phyloP scores from a whole-genome alignment of 1,284 basidiomycete genomes.

The Ustanciosporium gigantosporum region DNA sequence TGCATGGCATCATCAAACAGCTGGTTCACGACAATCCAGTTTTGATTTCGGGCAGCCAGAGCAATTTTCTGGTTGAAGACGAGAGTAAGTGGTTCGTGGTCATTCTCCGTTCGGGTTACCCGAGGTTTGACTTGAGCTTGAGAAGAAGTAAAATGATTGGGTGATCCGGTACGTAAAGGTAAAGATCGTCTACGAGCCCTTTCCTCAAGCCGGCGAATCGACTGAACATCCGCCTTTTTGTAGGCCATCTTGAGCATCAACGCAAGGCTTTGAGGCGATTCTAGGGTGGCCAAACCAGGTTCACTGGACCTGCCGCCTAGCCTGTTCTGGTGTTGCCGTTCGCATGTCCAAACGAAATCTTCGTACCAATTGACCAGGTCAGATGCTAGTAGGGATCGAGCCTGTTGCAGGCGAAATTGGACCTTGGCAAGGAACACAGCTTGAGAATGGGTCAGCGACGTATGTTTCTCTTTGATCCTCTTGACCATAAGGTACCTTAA shows the following conservation, averaged over 20 bases:
- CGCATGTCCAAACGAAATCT: conserved; percentile 16
- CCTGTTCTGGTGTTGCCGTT: no score
- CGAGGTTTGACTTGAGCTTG: no score
- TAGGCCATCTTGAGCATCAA: conserved; percentile 14
- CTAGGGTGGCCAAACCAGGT: no score
- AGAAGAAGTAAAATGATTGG: no score
- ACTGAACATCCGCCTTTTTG: conserved; percentile 15
- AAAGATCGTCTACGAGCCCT: no score
- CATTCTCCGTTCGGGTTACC: no score
- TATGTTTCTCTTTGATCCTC: no score
- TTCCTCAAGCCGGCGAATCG: conserved; percentile 11
- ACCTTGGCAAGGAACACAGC: conserved; percentile 4
- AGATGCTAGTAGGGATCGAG: conserved; percentile 5
- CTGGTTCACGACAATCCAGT: conserved; percentile 21
- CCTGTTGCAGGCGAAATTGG: conserved; percentile 1
- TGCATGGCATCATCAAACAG: conserved; percentile 8
- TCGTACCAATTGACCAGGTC: conserved; percentile 23
- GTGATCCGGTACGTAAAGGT: no score
- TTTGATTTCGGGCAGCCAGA: conserved; percentile 10
- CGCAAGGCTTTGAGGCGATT: conserved; percentile 8
- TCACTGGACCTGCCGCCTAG: no score
- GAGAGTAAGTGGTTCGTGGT: conserved; percentile 12
- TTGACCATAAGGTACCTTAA: no score
- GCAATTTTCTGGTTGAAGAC: conserved; percentile 25
- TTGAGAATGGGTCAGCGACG: background rate